Evolutionary conservation across 768 basidiomycete genomes (phyloP), one percentile per base, ranked within the genome.

Genomic region (Tylopilus sp.): DNA sequence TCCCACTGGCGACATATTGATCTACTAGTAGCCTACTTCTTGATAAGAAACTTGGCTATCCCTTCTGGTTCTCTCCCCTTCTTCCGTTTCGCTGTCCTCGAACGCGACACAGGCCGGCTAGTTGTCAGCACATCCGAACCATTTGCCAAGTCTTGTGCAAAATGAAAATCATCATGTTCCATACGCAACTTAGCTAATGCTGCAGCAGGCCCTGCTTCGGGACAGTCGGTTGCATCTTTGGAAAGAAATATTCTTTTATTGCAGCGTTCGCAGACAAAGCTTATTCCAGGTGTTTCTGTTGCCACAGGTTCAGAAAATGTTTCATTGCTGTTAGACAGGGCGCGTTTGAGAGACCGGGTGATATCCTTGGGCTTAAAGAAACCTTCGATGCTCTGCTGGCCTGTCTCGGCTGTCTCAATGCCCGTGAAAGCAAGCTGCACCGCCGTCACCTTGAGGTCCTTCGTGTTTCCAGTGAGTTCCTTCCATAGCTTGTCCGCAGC

Each of bases 111-210:
- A 18, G 47, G 54, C 22, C 50, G 56, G 40, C 25, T 33, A 44
- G 48, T 33, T 18, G 11, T 36, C 18, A 42, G 48, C 4, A 5
- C 18, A 18, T 63, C 65, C 45, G 69, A 51, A 47, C 75, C 72
- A 22, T 76, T 76, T 20, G 85, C 78, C 45, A 98, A 64, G 49
- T 91, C 86, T 60, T 84, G 76, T 1, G 95, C 94, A 58, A 92
- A 83, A 67, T 98, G 95, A 67, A 82, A 97, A 69, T 97, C 95
- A 31, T 81, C 78, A 59, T 98, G 95, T 63, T 97, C 95, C 67
- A 78, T 58, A 48, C 74, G 75, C 49, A 81, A 62, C 52, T 68
- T 68, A 6, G 67, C 71, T 33, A 85, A 58, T 55, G 70, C 72
- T 44, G 60, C 57, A n/a, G 56, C 62, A 26, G 40, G 57, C 5